phyloP scores from a whole-genome alignment of 345 rosid genomes.

The Mallotus nudiflorus region DNA sequence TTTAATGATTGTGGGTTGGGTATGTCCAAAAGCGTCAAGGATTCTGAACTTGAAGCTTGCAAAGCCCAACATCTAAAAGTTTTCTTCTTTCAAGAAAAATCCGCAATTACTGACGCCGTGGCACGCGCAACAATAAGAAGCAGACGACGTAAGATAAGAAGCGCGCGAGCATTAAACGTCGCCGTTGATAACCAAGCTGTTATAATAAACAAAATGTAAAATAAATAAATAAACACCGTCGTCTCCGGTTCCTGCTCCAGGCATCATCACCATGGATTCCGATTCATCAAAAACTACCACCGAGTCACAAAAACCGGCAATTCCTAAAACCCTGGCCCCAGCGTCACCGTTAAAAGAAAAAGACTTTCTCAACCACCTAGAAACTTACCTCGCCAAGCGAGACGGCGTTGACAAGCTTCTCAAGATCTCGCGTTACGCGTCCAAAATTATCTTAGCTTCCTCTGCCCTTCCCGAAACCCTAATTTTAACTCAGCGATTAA shows the following conservation, averaged over 20 bases:
- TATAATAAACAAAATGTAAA: too few relatives aligned
- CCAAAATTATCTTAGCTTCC: constrained; percentile 78
- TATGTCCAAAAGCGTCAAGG: too few relatives aligned
- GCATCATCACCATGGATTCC: constrained; percentile 37
- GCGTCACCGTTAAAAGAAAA: constrained; percentile 15
- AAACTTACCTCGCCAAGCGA: constrained; percentile 54
- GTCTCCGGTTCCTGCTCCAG: neutral
- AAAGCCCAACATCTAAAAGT: neutral
- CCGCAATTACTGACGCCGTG: neutral
- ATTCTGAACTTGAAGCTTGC: too few relatives aligned
- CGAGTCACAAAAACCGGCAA: neutral
- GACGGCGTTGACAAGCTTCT: constrained; percentile 93
- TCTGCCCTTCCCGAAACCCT: constrained; percentile 51
- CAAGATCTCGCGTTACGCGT: constrained; percentile 82
- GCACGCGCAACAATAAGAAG: constrained; percentile 9
- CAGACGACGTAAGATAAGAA: neutral
- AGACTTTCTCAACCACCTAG: constrained; percentile 43
- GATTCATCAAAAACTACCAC: constrained; percentile 19
- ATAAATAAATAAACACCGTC: too few relatives aligned
- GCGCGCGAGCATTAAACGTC: too few relatives aligned
- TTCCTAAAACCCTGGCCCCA: constrained; percentile 2
- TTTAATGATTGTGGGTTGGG: too few relatives aligned
- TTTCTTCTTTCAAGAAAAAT: too few relatives aligned
- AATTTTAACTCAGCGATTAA: constrained; percentile 44
- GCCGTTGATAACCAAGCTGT: too few relatives aligned